A percentile compares a stretch with the other conserved stretches of the same genome.
Conservation (phyloP, 768 basidiomycete species). For the Rhizopogon vesiculosus region DNA sequence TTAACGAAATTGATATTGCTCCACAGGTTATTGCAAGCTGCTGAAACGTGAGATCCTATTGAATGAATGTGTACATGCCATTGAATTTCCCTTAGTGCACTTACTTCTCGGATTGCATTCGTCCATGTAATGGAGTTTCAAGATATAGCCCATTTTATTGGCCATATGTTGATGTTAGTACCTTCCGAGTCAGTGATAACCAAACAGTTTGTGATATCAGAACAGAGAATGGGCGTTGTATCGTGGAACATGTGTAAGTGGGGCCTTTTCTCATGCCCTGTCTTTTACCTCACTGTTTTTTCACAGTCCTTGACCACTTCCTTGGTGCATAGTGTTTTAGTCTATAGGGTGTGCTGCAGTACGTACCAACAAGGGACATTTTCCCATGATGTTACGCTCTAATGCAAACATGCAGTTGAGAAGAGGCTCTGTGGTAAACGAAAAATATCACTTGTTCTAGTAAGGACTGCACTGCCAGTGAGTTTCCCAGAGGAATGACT, state of each 20-base stretch:
- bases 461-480: not conserved
- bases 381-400: not conserved
- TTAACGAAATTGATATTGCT: not conserved
- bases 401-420: not conserved
- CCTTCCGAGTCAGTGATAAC: no score
- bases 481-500: not conserved
- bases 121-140: not conserved
- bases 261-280: no score
- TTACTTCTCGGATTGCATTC: not conserved
- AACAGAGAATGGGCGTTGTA: not conserved
- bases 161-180: not conserved
- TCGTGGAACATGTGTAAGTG: not conserved
- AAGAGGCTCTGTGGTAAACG: not conserved
- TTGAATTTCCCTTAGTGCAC: not conserved
- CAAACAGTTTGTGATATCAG: not conserved
- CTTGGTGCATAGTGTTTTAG: not conserved
- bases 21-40: not conserved
- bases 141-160: not conserved
- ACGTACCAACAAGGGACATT: not conserved
- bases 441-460: not conserved
- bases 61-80: not conserved
- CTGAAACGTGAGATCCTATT: not conserved
- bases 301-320: not conserved
- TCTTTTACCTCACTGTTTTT: not conserved
- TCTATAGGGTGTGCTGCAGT: not conserved